Percentiles rank a stretch among this genome's conserved stretches.
phyloP scores from a whole-genome alignment of 768 basidiomycete genomes.

The Psilocybe sp. region DNA sequence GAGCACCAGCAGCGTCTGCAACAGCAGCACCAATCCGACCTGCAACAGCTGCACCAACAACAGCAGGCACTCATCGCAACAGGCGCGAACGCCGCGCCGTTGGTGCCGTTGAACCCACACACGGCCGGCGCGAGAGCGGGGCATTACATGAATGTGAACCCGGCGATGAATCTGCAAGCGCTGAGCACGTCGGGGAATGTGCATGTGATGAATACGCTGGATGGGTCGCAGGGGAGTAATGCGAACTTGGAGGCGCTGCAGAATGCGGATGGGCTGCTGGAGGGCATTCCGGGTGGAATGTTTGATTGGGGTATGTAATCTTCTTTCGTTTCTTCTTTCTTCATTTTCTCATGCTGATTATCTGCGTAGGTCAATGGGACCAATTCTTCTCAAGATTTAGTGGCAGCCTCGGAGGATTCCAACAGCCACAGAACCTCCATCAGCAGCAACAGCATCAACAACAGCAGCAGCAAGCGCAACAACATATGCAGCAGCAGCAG shows the following conservation, averaged over 20 bases:
- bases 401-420: slow-evolving; percentile 15
- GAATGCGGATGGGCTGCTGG: slow-evolving; percentile 68
- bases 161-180: slow-evolving; percentile 55
- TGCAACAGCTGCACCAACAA: slow-evolving; percentile 8
- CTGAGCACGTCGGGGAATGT: slow-evolving; percentile 48
- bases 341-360: background rate
- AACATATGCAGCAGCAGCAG: background rate
- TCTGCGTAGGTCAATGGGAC: slow-evolving; percentile 71
- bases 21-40: background rate
- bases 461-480: background rate
- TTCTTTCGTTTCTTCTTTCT: background rate
- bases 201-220: slow-evolving; percentile 76
- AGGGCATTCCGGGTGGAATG: slow-evolving; percentile 81
- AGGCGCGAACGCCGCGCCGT: slow-evolving; percentile 28
- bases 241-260: slow-evolving; percentile 61
- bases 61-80: slow-evolving; percentile 8
- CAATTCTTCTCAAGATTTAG: slow-evolving; percentile 69
- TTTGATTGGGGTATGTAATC: slow-evolving; percentile 75
- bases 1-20: slow-evolving; percentile 5
- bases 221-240: slow-evolving; percentile 48
- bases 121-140: slow-evolving; percentile 30
- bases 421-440: slow-evolving; percentile 20
- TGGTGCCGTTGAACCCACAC: slow-evolving; percentile 59
- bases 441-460: slow-evolving; percentile 17
- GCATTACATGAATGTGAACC: slow-evolving; percentile 63